phyloP scores from a whole-genome alignment of 192 early-diverging fungal genomes.

The Physocladia obscura region DNA sequence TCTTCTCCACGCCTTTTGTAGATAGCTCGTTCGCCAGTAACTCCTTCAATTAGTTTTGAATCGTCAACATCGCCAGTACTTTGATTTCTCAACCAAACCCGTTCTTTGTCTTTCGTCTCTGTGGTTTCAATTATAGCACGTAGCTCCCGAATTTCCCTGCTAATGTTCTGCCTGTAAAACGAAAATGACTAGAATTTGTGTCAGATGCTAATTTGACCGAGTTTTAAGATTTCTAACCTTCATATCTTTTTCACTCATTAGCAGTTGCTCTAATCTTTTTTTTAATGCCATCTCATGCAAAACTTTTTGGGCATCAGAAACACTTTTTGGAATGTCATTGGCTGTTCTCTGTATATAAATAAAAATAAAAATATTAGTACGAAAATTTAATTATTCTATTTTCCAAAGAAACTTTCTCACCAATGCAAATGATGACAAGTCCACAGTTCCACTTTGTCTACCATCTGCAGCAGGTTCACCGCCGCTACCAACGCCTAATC shows the following conservation, averaged over 20 bases:
- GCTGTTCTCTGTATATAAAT: slow-evolving; percentile 9
- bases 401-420: background rate
- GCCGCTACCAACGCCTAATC: slow-evolving; percentile 10
- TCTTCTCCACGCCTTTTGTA: slow-evolving; percentile 80
- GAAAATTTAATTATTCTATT: background rate
- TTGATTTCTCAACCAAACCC: slow-evolving; percentile 80
- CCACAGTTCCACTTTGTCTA: slow-evolving; percentile 2
- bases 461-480: background rate
- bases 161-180: slow-evolving; percentile 50
- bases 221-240: slow-evolving; percentile 7
- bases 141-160: slow-evolving; percentile 69
- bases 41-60: slow-evolving; percentile 69
- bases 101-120: slow-evolving; percentile 78
- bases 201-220: background rate
- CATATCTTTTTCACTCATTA: slow-evolving; percentile 72
- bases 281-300: slow-evolving; percentile 72
- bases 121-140: slow-evolving; percentile 74
- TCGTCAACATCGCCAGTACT: slow-evolving; percentile 79
- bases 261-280: slow-evolving; percentile 65
- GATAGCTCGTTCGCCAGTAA: slow-evolving; percentile 74
- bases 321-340: slow-evolving; percentile 44
- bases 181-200: slow-evolving; percentile 19
- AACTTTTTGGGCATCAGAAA: slow-evolving; percentile 49
- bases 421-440: slow-evolving; percentile 10
- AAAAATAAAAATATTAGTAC: background rate